Evolutionary conservation across 2,329 filamentous ascomycete species (phyloP).

Genomic region (Calonectria pteridis): DNA sequence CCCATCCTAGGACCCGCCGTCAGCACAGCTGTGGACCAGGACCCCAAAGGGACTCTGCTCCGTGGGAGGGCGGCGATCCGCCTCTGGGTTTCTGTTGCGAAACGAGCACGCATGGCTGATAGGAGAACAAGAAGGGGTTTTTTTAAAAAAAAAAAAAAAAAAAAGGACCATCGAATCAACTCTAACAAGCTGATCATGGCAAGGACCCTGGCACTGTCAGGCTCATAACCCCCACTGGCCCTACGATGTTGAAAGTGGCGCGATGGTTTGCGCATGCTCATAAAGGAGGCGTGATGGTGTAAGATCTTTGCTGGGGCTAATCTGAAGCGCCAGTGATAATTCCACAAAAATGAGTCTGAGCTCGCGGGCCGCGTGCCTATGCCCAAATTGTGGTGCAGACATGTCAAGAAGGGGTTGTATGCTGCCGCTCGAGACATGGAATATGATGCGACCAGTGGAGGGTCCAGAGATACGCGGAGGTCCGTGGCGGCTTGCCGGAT

Average conservation of each 20-base stretch:
- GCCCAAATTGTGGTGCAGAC: neutral
- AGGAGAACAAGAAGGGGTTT: neutral
- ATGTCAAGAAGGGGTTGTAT: neutral
- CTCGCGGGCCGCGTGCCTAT: neutral
- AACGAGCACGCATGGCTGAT: neutral
- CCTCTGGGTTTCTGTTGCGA: neutral
- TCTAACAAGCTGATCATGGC: too few species aligned
- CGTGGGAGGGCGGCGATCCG: neutral
- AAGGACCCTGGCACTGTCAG: neutral
- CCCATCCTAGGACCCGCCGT: slow-evolving; percentile 1
- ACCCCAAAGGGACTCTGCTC: neutral
- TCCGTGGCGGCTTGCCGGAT: neutral
- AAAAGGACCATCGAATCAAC: neutral
- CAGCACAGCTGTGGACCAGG: neutral
- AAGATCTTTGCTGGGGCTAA: neutral
- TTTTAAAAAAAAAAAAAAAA: too few species aligned
- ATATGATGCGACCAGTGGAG: neutral
- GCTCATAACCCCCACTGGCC: neutral
- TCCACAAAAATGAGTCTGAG: neutral
- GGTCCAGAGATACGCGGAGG: neutral
- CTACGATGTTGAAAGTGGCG: neutral
- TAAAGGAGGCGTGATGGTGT: neutral
- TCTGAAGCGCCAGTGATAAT: neutral
- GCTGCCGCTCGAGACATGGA: neutral
- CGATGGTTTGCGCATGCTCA: neutral